Percentiles rank a stretch among this genome's conserved stretches.
phyloP scores from a whole-genome alignment of 805 yeast species.

The Saturnispora sanitii region DNA sequence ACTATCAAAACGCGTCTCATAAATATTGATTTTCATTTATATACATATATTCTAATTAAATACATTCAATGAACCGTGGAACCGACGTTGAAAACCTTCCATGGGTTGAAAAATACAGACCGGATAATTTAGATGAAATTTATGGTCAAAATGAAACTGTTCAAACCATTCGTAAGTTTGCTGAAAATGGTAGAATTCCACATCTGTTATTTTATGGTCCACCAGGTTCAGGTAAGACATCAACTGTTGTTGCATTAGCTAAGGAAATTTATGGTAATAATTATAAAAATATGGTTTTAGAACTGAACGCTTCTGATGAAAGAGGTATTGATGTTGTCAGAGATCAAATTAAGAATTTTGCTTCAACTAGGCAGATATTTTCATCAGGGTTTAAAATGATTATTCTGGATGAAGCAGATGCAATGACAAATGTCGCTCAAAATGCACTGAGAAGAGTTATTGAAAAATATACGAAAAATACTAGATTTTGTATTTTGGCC shows the following conservation, averaged over 20 bases:
- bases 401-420: constrained; percentile 92
- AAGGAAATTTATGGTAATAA: constrained; percentile 74
- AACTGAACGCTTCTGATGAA: constrained; percentile 93
- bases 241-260: constrained; percentile 82
- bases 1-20: neutral
- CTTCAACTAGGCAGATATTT: constrained; percentile 91
- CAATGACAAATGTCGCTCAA: constrained; percentile 84
- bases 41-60: neutral
- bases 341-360: constrained; percentile 92
- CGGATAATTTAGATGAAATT: constrained; percentile 71
- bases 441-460: constrained; percentile 76
- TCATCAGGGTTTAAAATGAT: constrained; percentile 76
- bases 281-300: constrained; percentile 83
- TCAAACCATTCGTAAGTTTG: constrained; percentile 74
- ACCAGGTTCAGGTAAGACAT: constrained; percentile 89
- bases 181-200: constrained; percentile 74
- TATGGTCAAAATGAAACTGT: constrained; percentile 87
- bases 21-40: neutral
- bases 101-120: constrained; percentile 96
- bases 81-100: constrained; percentile 44
- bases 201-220: constrained; percentile 93
- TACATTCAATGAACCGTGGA: constrained; percentile 3
- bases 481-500: constrained; percentile 92
- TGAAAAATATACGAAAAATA: constrained; percentile 87
- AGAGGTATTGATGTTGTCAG: constrained; percentile 98